A percentile compares a stretch with the other conserved stretches of the same genome.
Evolutionary conservation across 2,329 filamentous ascomycete species (phyloP).

Genomic region (Colletotrichum destructivum): DNA sequence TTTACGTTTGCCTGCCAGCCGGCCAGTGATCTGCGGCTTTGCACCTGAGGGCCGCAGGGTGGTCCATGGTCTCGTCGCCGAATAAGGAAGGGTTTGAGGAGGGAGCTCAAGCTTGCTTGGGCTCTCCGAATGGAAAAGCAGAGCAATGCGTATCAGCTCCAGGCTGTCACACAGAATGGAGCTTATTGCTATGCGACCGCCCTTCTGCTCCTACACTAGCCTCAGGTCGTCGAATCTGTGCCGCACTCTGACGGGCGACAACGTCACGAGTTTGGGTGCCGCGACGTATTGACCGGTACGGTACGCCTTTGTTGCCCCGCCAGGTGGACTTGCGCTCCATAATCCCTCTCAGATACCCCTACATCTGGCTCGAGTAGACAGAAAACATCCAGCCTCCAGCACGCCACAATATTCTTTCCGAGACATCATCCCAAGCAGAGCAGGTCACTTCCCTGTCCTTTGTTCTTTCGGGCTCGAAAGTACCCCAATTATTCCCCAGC

Average conservation of each 20-base stretch:
- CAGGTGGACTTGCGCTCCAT: constrained; percentile 10
- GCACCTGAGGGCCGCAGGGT: not conserved
- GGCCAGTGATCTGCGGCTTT: not conserved
- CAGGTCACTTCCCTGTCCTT: not conserved
- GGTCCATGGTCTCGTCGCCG: not conserved
- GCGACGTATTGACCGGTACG: constrained; percentile 16
- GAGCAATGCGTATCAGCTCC: constrained; percentile 24
- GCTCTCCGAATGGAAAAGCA: constrained; percentile 1
- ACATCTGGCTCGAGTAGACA: not conserved
- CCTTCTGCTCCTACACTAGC: constrained; percentile 11
- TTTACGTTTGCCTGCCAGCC: not conserved
- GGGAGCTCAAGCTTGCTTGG: constrained; percentile 15
- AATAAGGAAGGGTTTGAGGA: constrained; percentile 6
- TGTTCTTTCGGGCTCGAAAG: not conserved
- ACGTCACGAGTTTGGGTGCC: constrained; percentile 25
- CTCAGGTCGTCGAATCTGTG: constrained; percentile 32
- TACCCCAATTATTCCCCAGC: constrained; percentile 15
- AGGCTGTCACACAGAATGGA: constrained; percentile 34
- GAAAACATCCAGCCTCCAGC: not conserved
- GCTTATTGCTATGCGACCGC: constrained; percentile 15
- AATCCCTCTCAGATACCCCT: constrained; percentile 3
- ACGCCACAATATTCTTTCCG: not conserved
- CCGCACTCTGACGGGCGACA: constrained; percentile 24
- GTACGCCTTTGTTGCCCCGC: constrained; percentile 22
- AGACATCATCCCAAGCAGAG: not conserved